Percentiles rank a stretch among this genome's conserved stretches.
phyloP scores from a whole-genome alignment of 2,329 filamentous ascomycete genomes.

The Fusarium sublunatum region DNA sequence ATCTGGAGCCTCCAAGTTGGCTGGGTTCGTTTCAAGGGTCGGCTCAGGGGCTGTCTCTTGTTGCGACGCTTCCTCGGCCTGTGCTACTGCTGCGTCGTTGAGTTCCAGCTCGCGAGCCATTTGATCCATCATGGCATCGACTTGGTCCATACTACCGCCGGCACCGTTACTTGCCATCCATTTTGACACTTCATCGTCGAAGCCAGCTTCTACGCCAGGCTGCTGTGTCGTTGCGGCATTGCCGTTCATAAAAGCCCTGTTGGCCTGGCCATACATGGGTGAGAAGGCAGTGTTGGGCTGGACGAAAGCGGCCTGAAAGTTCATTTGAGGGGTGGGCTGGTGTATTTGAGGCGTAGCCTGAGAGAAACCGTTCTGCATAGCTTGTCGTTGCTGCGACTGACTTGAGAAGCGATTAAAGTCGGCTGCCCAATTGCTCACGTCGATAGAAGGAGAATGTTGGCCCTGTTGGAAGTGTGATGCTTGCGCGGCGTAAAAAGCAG shows the following conservation, averaged over 20 bases:
- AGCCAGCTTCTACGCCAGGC: slow-evolving; percentile 48
- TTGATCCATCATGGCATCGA: slow-evolving; percentile 58
- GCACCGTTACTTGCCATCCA: slow-evolving; percentile 55
- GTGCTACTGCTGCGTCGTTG: slow-evolving; percentile 48
- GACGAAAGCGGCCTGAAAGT: slow-evolving; percentile 49
- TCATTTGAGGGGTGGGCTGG: slow-evolving; percentile 40
- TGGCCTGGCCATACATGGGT: slow-evolving; percentile 47
- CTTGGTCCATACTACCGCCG: slow-evolving; percentile 50
- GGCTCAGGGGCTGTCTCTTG: slow-evolving; percentile 15
- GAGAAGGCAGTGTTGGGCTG: slow-evolving; percentile 45
- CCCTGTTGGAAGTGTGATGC: slow-evolving; percentile 41
- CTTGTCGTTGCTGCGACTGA: slow-evolving; percentile 44
- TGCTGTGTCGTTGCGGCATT: slow-evolving; percentile 38
- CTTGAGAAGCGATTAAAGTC: slow-evolving; percentile 52
- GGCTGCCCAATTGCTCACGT: slow-evolving; percentile 51
- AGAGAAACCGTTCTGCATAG: slow-evolving; percentile 33
- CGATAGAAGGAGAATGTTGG: slow-evolving; percentile 40
- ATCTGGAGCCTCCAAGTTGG: slow-evolving; percentile 48
- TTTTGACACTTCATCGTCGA: slow-evolving; percentile 55
- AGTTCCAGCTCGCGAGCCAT: slow-evolving; percentile 56
- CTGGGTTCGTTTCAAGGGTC: slow-evolving; percentile 9
- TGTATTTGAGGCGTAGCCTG: slow-evolving; percentile 44
- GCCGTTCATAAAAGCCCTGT: slow-evolving; percentile 42
- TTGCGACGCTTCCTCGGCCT: slow-evolving; percentile 32
- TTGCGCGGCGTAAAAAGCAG: slow-evolving; percentile 38